Percentiles rank a stretch among this genome's conserved stretches.
Conservation (phyloP, 176 grass and related monocot species). For the Paspalum vaginatum region DNA sequence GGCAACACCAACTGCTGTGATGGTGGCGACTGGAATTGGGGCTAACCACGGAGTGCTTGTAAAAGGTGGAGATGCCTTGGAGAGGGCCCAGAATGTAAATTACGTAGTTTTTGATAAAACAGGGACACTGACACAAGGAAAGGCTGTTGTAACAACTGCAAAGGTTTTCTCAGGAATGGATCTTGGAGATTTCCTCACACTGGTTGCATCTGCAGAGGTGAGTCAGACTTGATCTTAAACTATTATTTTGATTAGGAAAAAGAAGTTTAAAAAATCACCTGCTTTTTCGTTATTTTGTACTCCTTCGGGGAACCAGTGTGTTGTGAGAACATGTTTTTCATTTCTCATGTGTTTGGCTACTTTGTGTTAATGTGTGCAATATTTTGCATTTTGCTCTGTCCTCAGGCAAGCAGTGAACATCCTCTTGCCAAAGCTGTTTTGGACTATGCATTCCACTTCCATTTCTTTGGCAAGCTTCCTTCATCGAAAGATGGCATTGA, state of each 20-base stretch:
- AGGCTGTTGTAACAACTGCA: constrained; percentile 80
- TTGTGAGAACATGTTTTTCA: constrained; percentile 7
- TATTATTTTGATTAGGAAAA: constrained; percentile 17
- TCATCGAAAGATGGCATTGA: constrained; percentile 51
- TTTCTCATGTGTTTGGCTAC: neutral
- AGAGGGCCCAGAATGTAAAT: constrained; percentile 77
- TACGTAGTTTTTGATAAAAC: constrained; percentile 99
- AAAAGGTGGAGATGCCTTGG: constrained; percentile 95
- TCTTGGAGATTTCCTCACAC: constrained; percentile 83
- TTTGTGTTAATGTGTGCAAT: neutral
- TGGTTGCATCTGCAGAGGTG: constrained; percentile 98
- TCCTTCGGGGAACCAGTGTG: neutral
- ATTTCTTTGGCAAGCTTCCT: constrained; percentile 84
- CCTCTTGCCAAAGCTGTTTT: constrained; percentile 91
- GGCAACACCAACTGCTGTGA: constrained; percentile 97
- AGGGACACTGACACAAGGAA: constrained; percentile 95
- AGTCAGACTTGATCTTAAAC: constrained; percentile 20
- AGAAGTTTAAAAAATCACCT: neutral
- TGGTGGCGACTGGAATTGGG: constrained; percentile 97
- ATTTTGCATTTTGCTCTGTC: constrained; percentile 44
- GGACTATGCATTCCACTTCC: constrained; percentile 92
- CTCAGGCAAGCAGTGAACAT: constrained; percentile 97
- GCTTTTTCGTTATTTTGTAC: neutral
- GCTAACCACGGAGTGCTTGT: constrained; percentile 90
- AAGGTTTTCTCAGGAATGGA: constrained; percentile 93